phyloP scores from a whole-genome alignment of 768 basidiomycete species.

The Lactarius sanguifluus region DNA sequence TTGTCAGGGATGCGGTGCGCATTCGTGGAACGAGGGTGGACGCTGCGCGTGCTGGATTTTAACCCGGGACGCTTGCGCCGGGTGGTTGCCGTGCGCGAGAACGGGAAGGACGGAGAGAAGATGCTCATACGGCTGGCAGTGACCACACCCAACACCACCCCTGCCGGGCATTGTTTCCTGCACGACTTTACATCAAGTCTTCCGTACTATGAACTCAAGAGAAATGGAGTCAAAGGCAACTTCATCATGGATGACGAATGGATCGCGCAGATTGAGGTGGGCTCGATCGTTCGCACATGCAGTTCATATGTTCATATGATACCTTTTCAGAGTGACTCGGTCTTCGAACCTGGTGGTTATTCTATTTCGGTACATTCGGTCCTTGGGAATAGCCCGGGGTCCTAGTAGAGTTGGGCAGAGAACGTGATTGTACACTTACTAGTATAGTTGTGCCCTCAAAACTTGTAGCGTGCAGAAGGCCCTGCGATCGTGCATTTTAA shows the following conservation, averaged over 20 bases:
- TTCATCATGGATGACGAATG: constrained; percentile 21
- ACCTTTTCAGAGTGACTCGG: neutral
- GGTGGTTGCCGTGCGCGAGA: constrained; percentile 9
- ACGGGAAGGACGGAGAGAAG: neutral
- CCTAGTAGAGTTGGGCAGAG: neutral
- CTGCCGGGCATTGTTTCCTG: constrained; percentile 9
- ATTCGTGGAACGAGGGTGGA: constrained; percentile 2
- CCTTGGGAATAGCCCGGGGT: neutral
- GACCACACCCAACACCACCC: neutral
- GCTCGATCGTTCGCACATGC: neutral
- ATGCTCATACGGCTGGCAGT: neutral
- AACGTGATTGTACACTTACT: neutral
- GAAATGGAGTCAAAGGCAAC: neutral
- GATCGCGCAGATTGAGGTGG: constrained; percentile 18
- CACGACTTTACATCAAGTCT: constrained; percentile 11
- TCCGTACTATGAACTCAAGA: constrained; percentile 18
- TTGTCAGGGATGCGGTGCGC: constrained; percentile 15
- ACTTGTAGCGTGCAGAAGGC: constrained; percentile 4
- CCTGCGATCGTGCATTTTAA: neutral
- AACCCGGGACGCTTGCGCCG: constrained; percentile 12
- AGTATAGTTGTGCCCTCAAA: neutral
- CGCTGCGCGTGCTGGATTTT: constrained; percentile 19
- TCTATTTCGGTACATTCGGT: constrained; percentile 10
- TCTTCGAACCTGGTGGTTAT: neutral
- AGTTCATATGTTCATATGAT: neutral